phyloP scores from a whole-genome alignment of 2,329 filamentous ascomycete species.

The Ascochyta lentis region DNA sequence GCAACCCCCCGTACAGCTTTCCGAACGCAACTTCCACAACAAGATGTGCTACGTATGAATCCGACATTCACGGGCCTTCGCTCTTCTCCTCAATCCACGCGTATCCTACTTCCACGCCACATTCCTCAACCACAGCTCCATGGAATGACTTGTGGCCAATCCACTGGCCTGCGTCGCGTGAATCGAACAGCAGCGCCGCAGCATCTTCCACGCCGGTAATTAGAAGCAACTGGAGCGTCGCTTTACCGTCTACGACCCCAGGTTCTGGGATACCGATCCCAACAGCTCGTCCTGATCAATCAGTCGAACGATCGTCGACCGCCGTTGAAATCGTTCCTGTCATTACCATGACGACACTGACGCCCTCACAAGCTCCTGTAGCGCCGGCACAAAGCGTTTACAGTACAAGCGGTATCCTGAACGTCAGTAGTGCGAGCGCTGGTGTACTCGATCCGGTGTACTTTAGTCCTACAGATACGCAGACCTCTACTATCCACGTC shows the following conservation, averaged over 20 bases:
- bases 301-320: neutral
- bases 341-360: neutral
- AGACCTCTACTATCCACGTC: constrained; percentile 6
- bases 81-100: neutral
- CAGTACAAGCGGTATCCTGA: neutral
- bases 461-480: neutral
- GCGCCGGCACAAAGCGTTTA: neutral
- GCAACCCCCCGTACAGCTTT: neutral
- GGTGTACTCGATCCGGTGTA: neutral
- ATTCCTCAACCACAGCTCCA: neutral
- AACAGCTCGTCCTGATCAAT: neutral
- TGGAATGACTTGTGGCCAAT: constrained; percentile 2
- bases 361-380: neutral
- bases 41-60: neutral
- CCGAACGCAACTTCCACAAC: neutral
- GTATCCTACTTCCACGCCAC: too few relatives aligned
- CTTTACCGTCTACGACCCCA: neutral
- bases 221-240: neutral
- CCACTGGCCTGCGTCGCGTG: neutral
- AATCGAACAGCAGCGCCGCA: neutral
- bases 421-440: neutral
- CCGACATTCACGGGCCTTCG: neutral
- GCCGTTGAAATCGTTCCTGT: neutral
- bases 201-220: neutral
- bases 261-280: neutral